phyloP scores from a whole-genome alignment of 176 grass and related monocot species.

The Avena sativa region DNA sequence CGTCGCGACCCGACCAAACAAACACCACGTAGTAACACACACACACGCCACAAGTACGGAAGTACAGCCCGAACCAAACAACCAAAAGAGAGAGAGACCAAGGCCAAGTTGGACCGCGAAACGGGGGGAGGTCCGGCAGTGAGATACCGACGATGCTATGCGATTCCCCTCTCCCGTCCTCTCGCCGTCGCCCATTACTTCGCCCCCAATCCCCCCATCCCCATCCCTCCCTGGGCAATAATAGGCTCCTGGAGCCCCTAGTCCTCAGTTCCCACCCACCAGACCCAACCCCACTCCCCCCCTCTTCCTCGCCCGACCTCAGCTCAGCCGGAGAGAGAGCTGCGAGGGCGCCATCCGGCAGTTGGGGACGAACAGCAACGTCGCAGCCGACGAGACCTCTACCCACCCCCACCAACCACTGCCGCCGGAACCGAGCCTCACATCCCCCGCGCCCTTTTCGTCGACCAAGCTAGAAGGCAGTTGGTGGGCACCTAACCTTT shows the following conservation, averaged over 20 bases:
- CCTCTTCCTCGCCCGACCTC: neutral
- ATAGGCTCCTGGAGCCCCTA: neutral
- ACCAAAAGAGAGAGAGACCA: neutral
- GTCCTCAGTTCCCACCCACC: slow-evolving; percentile 19
- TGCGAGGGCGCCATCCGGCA: slow-evolving; percentile 43
- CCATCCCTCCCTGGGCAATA: neutral
- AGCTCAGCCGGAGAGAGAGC: neutral
- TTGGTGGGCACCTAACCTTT: slow-evolving; percentile 47
- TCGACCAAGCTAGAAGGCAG: slow-evolving; percentile 8
- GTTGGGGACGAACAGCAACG: slow-evolving; percentile 51
- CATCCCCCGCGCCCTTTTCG: slow-evolving; percentile 15
- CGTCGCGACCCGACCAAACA: neutral
- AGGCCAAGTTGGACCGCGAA: neutral
- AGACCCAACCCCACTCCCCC: neutral
- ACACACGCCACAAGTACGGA: neutral
- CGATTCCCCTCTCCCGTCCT: neutral
- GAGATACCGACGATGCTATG: neutral
- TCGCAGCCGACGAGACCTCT: slow-evolving; percentile 44
- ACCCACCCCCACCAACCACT: slow-evolving; percentile 46
- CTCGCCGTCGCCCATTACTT: neutral
- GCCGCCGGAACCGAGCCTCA: neutral
- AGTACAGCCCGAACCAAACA: neutral
- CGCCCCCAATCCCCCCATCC: neutral
- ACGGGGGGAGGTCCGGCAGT: neutral
- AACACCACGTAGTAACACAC: neutral